Evolutionary conservation across 306 rosid genomes (phyloP).

Genomic region (Alnus rubra): DNA sequence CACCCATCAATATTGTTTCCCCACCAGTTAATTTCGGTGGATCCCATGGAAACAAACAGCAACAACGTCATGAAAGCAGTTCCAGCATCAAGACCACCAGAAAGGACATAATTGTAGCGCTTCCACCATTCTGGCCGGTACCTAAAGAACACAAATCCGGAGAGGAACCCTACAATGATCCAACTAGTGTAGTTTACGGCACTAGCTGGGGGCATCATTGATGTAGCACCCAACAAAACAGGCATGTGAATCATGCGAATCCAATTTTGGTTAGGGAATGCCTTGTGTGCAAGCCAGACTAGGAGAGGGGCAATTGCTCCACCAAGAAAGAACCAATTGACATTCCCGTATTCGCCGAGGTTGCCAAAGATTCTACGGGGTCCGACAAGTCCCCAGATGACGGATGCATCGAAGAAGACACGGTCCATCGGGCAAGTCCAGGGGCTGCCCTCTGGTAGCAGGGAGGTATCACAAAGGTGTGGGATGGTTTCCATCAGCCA

Average conservation of each 20-base stretch:
- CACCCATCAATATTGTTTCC: constrained; percentile 65
- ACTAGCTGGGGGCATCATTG: constrained; percentile 81
- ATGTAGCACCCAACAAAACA: constrained; percentile 60
- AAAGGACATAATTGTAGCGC: constrained; percentile 64
- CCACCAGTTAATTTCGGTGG: constrained; percentile 58
- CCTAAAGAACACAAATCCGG: constrained; percentile 48
- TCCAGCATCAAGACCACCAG: constrained; percentile 89
- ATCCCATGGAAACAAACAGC: constrained; percentile 50
- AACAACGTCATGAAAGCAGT: constrained; percentile 73
- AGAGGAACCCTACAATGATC: constrained; percentile 53
- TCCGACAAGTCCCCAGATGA: constrained; percentile 88
- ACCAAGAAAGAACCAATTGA: constrained; percentile 72
- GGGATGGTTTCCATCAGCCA: constrained; percentile 72
- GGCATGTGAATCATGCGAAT: constrained; percentile 64
- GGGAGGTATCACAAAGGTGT: constrained; percentile 62
- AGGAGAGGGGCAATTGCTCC: constrained; percentile 71
- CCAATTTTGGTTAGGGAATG: constrained; percentile 62
- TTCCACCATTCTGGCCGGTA: constrained; percentile 60
- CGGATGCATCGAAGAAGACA: constrained; percentile 76
- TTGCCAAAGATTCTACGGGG: constrained; percentile 84
- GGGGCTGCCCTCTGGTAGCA: constrained; percentile 55
- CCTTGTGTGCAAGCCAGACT: constrained; percentile 69
- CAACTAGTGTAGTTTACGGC: constrained; percentile 77
- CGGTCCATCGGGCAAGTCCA: constrained; percentile 83
- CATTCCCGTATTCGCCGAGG: constrained; percentile 62